Evolutionary conservation across 2,329 filamentous ascomycete genomes (phyloP), one percentile per base, ranked within the genome.

Genomic region (Aschersonia sp.): DNA sequence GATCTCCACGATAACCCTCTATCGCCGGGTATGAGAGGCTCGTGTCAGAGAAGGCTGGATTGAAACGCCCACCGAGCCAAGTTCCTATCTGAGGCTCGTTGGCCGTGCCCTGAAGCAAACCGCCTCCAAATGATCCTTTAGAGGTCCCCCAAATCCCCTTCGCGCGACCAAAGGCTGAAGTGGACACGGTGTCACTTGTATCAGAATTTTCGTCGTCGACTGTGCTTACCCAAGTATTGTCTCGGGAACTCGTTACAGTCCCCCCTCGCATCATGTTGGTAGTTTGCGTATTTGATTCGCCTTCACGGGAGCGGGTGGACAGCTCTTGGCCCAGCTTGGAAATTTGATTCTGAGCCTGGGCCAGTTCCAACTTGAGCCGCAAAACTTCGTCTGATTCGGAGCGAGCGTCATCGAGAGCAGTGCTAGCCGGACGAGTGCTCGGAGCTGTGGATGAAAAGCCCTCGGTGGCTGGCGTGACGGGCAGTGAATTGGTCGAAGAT

Each of bases 281-380:
- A 40, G 45, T 42, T 29, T 55, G 48, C 3, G 49, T 28, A 1
- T 65, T 59, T 3, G 56, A 49, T 2, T 78, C 82, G 30, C 31
- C 69, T 56, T 77, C 79, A 35, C 70, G 69, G 48, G 78, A 73
- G 31, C 79, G 78, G 30, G 72, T 79, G 40, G 78, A 73, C 51
- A 87, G 72, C 65, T 88, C 82, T 47, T 85, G 75, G 50, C 85
- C 82, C 59, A 89, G 79, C 49, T 77, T 80, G 44, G 74, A 76
- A 57, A 89, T 85, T 57, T 82, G 77, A 59, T 72, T 80, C 51
- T 84, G 78, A 38, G 85, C 84, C 51, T 80, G 73, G 43, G 82
- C 81, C 46, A 91, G 75, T 64, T 89, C 78, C 47, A 80, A 65
- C 67, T 84, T 85, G 49, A 89, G 70, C 46, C 77, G 78, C 51